A percentile compares a stretch with the other conserved stretches of the same genome.
phyloP scores from a whole-genome alignment of 169 alveolate genomes.

The Plasmodium fragile region DNA sequence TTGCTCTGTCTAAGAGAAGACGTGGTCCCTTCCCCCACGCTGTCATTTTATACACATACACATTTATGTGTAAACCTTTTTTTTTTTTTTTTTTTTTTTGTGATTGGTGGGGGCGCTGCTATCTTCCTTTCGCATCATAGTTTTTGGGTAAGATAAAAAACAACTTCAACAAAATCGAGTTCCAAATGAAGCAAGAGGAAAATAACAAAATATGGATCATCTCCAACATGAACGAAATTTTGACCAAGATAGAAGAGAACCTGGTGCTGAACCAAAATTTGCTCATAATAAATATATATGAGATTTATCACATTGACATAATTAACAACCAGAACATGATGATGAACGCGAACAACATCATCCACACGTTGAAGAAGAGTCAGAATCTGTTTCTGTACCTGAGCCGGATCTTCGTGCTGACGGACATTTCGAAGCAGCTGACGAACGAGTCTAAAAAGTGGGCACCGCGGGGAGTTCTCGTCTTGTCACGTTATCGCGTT shows the following conservation, averaged over 20 bases:
- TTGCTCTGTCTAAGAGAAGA: not conserved
- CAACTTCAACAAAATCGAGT: slow-evolving; percentile 67
- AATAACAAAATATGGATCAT: slow-evolving; percentile 57
- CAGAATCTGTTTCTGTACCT: slow-evolving; percentile 60
- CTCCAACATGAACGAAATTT: slow-evolving; percentile 68
- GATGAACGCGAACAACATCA: slow-evolving; percentile 64
- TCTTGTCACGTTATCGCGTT: not conserved
- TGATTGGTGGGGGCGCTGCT: not conserved
- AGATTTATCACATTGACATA: slow-evolving; percentile 65
- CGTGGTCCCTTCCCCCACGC: not conserved
- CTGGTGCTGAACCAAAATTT: slow-evolving; percentile 63
- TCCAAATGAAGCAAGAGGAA: slow-evolving; percentile 72
- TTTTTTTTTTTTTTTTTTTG: too few species aligned
- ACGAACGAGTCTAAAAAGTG: slow-evolving; percentile 72
- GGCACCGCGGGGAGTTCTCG: not conserved
- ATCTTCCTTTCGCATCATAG: not conserved
- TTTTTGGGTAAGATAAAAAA: slow-evolving; percentile 57
- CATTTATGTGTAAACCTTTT: not conserved
- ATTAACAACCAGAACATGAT: slow-evolving; percentile 72
- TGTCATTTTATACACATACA: not conserved
- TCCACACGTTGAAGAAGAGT: slow-evolving; percentile 57
- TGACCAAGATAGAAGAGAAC: slow-evolving; percentile 65
- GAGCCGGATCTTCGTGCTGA: slow-evolving; percentile 58
- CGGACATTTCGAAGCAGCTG: slow-evolving; percentile 66
- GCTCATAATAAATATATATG: slow-evolving; percentile 61